Evolutionary conservation across 2,329 filamentous ascomycete genomes (phyloP).

Genomic region (Fusarium succisae): DNA sequence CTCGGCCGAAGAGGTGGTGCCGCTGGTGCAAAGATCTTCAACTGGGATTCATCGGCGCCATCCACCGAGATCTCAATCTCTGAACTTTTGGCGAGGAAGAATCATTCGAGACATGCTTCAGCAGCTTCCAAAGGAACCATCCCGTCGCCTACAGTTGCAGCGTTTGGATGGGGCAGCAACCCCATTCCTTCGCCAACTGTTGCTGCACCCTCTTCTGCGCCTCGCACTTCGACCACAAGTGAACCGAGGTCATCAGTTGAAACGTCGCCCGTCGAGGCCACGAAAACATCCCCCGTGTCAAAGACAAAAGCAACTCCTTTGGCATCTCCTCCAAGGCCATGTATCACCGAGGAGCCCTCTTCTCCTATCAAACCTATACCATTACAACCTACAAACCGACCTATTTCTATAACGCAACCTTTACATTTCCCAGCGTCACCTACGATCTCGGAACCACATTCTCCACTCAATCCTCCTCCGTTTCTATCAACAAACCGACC

Average conservation of each 20-base stretch:
- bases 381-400: slow-evolving; percentile 28
- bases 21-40: slow-evolving; percentile 63
- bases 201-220: slow-evolving; percentile 25
- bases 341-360: slow-evolving; percentile 14
- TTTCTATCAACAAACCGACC: slow-evolving; percentile 24
- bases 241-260: slow-evolving; percentile 14
- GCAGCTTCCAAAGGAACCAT: slow-evolving; percentile 33
- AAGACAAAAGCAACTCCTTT: not conserved
- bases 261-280: slow-evolving; percentile 10
- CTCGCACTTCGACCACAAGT: slow-evolving; percentile 8
- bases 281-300: slow-evolving; percentile 14
- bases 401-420: slow-evolving; percentile 32
- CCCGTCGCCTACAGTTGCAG: slow-evolving; percentile 41
- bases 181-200: slow-evolving; percentile 27
- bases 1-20: slow-evolving; percentile 50
- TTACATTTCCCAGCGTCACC: slow-evolving; percentile 27
- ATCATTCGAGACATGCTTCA: slow-evolving; percentile 40
- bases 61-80: slow-evolving; percentile 61
- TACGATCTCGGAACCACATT: slow-evolving; percentile 16
- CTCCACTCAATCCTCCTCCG: slow-evolving; percentile 10
- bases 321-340: slow-evolving; percentile 1
- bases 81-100: slow-evolving; percentile 46
- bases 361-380: slow-evolving; percentile 27
- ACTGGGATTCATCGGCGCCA: slow-evolving; percentile 66
- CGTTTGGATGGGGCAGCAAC: slow-evolving; percentile 47